These are phyloP conservation scores for Quercus berberidifolia DNA, from an alignment of 306 rosid species.

Conservation along the genomic window DNA sequence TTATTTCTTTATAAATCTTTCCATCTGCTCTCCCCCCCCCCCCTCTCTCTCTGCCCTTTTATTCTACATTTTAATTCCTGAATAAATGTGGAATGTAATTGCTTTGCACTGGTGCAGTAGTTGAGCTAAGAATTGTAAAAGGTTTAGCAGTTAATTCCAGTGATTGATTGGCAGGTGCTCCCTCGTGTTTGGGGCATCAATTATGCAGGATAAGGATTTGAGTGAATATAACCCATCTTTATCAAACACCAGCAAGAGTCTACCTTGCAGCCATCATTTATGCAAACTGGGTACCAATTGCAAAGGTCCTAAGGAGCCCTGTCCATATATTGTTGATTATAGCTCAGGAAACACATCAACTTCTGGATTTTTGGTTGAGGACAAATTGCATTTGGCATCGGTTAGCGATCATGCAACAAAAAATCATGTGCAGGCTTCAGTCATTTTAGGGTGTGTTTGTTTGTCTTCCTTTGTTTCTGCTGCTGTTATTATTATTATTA, in stretches of 20 bases:
- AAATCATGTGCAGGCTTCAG: slow-evolving; percentile 63
- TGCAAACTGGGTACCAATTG: slow-evolving; percentile 67
- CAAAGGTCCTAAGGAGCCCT: slow-evolving; percentile 63
- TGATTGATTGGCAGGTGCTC: slow-evolving; percentile 99
- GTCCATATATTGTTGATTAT: slow-evolving; percentile 64
- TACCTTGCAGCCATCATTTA: slow-evolving; percentile 72
- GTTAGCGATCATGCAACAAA: slow-evolving; percentile 31
- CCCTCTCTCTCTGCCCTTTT: not conserved
- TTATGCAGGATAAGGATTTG: slow-evolving; percentile 98
- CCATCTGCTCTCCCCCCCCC: not conserved
- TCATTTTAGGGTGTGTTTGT: slow-evolving; percentile 58
- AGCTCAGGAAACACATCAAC: slow-evolving; percentile 75
- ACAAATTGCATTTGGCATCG: slow-evolving; percentile 71
- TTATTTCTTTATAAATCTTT: not conserved
- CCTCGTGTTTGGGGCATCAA: slow-evolving; percentile 90
- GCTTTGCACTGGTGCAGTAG: not conserved
- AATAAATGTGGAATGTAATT: not conserved
- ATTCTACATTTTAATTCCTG: not conserved
- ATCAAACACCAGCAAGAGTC: slow-evolving; percentile 73
- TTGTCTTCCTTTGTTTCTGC: not conserved
- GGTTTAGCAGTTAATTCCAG: slow-evolving; percentile 87
- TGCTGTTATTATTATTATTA: not conserved
- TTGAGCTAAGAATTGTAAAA: slow-evolving; percentile 17
- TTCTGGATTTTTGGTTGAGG: slow-evolving; percentile 90
- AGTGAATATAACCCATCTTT: slow-evolving; percentile 76